Percentiles rank a stretch among this genome's conserved stretches.
phyloP scores from a whole-genome alignment of 225 moss, liverwort and hornwort genomes.

The Thuidium tamariscinum region DNA sequence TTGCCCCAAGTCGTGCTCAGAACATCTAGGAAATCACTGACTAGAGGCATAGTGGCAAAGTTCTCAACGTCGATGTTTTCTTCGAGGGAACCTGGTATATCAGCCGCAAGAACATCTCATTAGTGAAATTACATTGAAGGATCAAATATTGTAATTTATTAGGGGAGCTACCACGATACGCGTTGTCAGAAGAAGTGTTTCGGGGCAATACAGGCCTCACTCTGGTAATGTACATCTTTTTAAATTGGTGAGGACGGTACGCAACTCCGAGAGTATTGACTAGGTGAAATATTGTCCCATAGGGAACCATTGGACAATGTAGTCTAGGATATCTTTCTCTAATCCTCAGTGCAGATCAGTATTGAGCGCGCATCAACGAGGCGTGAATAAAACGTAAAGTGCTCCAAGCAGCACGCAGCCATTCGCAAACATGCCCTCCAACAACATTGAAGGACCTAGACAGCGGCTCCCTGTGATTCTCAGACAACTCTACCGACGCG shows the following conservation, averaged over 20 bases:
- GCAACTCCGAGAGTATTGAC: not conserved
- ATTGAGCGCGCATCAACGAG: not conserved
- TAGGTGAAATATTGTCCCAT: not conserved
- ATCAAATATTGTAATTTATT: not conserved
- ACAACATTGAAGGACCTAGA: not conserved
- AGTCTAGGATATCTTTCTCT: not conserved
- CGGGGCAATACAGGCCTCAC: not conserved
- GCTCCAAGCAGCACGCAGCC: not conserved
- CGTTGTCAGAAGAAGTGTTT: not conserved
- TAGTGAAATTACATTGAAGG: not conserved
- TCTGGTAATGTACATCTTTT: not conserved
- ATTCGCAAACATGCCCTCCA: not conserved
- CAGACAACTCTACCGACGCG: not conserved
- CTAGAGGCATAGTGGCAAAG: constrained; percentile 30
- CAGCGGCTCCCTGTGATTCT: not conserved
- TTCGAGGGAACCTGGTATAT: constrained; percentile 28
- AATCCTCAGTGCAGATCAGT: not conserved
- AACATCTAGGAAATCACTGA: constrained; percentile 30
- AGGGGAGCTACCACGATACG: not conserved
- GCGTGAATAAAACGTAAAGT: not conserved
- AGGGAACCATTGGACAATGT: not conserved
- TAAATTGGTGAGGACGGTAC: not conserved
- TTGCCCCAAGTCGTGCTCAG: constrained; percentile 18
- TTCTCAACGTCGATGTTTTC: constrained; percentile 44
- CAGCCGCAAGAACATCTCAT: not conserved